Percentiles rank a stretch among this genome's conserved stretches.
These are phyloP conservation scores for Endothia cerciana DNA, from an alignment of 2,329 filamentous ascomycete species.

Conservation along the genomic window DNA sequence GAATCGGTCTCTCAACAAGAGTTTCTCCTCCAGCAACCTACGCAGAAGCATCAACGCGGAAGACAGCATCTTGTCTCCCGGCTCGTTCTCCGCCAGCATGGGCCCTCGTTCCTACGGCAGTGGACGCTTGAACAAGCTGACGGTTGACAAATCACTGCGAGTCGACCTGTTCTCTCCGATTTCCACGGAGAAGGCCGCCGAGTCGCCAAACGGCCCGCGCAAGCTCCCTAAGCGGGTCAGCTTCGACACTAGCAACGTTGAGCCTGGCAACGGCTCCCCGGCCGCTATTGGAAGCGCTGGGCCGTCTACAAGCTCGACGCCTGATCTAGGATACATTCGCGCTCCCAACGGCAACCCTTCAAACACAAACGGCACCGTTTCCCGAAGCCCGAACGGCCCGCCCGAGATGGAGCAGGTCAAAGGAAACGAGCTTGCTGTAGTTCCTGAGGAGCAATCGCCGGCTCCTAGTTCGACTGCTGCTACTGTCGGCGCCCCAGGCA, in stretches of 20 bases:
- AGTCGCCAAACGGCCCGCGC: constrained; percentile 48
- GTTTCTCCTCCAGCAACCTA: constrained; percentile 84
- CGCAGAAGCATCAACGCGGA: constrained; percentile 80
- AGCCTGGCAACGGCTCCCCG: constrained; percentile 45
- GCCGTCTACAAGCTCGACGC: constrained; percentile 45
- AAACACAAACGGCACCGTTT: constrained; percentile 49
- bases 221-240: constrained; percentile 85
- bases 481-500: constrained; percentile 57
- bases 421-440: constrained; percentile 76
- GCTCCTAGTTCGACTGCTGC: constrained; percentile 35
- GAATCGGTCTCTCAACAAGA: constrained; percentile 78
- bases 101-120: constrained; percentile 67
- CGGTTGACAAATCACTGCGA: constrained; percentile 86
- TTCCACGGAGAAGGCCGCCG: constrained; percentile 49
- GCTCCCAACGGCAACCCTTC: constrained; percentile 49
- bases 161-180: constrained; percentile 71
- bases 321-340: constrained; percentile 64
- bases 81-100: constrained; percentile 76
- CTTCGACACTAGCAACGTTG: constrained; percentile 73
- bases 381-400: constrained; percentile 28
- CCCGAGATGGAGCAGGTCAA: constrained; percentile 72
- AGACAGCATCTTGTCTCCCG: constrained; percentile 83
- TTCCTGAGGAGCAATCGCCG: constrained; percentile 70
- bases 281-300: constrained; percentile 45
- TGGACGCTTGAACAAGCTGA: constrained; percentile 81